Conservation (phyloP, 352 stramenopile genomes). For the Phytophthora kernoviae region DNA sequence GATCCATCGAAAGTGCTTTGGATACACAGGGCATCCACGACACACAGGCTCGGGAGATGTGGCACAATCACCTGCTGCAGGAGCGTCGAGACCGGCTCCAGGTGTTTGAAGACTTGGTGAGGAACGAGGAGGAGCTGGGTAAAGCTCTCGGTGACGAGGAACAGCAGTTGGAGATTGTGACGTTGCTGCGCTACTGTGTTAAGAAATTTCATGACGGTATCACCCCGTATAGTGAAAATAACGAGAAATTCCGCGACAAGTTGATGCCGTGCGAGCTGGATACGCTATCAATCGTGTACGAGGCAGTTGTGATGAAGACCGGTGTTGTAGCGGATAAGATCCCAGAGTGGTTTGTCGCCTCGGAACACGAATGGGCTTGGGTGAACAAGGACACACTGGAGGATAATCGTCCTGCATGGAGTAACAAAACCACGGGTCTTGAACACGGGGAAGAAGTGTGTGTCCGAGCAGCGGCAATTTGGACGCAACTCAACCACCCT, state of each 20-base stretch:
- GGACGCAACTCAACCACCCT: constrained; percentile 38
- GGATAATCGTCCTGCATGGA: constrained; percentile 21
- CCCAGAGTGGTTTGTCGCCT: constrained; percentile 39
- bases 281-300: constrained; percentile 32
- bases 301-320: constrained; percentile 24
- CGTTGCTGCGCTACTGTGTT: constrained; percentile 35
- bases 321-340: constrained; percentile 25
- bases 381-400: constrained; percentile 34
- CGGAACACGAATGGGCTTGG: constrained; percentile 33
- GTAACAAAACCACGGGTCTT: constrained; percentile 7
- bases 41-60: constrained; percentile 6
- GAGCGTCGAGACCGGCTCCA: constrained; percentile 25
- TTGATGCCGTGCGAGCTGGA: constrained; percentile 28
- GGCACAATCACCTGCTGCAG: constrained; percentile 21
- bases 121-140: constrained; percentile 16
- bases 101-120: constrained; percentile 24
- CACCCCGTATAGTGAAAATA: constrained; percentile 15
- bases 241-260: constrained; percentile 33
- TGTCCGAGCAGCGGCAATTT: constrained; percentile 23
- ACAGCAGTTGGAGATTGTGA: constrained; percentile 42
- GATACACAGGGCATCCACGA: constrained; percentile 26
- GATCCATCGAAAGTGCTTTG: constrained; percentile 28
- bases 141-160: constrained; percentile 20
- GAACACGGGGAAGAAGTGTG: constrained; percentile 26
- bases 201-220: constrained; percentile 30